These are phyloP conservation scores for Brasilioporus rufonigricans DNA, from an alignment of 768 basidiomycete species.

Conservation along the genomic window DNA sequence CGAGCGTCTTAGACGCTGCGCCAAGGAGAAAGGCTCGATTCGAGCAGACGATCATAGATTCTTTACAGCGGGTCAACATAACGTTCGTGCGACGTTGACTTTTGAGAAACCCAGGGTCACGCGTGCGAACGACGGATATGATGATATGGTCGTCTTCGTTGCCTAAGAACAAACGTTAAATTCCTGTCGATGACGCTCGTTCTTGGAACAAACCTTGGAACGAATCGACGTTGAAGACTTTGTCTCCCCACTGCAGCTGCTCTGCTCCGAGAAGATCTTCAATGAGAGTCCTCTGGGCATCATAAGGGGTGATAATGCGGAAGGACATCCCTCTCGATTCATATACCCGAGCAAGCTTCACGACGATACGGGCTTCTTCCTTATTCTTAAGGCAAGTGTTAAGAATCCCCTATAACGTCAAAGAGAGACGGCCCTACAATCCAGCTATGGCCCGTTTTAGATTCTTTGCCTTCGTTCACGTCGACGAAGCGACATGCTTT, in stretches of 20 bases:
- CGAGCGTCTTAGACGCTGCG: conserved; percentile 19
- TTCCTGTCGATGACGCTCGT: background rate
- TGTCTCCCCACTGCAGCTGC: conserved; percentile 57
- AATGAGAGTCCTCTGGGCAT: too few relatives aligned
- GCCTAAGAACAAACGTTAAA: conserved; percentile 42
- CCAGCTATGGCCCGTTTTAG: conserved; percentile 34
- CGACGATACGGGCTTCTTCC: too few relatives aligned
- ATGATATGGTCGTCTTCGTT: conserved; percentile 80
- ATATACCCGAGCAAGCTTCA: conserved; percentile 53
- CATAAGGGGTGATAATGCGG: too few relatives aligned
- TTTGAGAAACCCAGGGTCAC: conserved; percentile 59
- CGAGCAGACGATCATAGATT: conserved; percentile 70
- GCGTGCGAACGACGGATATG: conserved; percentile 63
- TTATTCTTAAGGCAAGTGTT: too few relatives aligned
- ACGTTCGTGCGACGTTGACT: conserved; percentile 74
- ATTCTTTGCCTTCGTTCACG: conserved; percentile 31
- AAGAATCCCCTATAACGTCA: background rate
- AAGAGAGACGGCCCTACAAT: conserved; percentile 18
- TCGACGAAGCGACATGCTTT: too few relatives aligned
- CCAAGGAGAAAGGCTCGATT: conserved; percentile 34
- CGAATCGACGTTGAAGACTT: conserved; percentile 72
- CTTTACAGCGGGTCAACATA: conserved; percentile 77
- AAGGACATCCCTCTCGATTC: conserved; percentile 45
- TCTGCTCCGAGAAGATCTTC: conserved; percentile 50
- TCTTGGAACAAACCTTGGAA: conserved; percentile 61